Evolutionary conservation across 73 alveolate species (phyloP).

Genomic region (Blepharisma stoltei): DNA sequence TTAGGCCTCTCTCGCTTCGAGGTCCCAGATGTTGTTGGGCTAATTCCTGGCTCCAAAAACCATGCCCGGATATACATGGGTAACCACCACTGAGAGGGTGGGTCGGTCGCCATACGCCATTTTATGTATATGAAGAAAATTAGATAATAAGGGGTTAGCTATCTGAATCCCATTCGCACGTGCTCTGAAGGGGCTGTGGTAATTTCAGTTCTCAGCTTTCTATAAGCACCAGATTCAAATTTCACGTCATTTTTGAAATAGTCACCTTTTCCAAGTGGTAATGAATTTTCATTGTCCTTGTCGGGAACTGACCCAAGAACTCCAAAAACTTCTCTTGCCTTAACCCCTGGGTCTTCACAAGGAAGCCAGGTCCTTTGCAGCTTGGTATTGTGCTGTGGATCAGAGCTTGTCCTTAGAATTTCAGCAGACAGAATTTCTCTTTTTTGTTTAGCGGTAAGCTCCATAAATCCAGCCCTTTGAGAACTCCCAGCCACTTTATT

Average conservation of each 20-base stretch:
- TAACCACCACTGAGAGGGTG: too few species aligned
- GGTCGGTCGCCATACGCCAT: too few species aligned
- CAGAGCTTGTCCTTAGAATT: slow-evolving; percentile 31
- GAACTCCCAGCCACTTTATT: slow-evolving; percentile 18
- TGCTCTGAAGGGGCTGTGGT: slow-evolving; percentile 37
- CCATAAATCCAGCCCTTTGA: slow-evolving; percentile 35
- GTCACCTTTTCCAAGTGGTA: slow-evolving; percentile 63
- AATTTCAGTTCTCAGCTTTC: slow-evolving; percentile 53
- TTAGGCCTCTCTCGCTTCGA: too few species aligned
- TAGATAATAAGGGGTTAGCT: background rate
- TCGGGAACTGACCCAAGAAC: slow-evolving; percentile 34
- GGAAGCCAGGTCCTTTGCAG: slow-evolving; percentile 49
- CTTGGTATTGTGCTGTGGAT: slow-evolving; percentile 46
- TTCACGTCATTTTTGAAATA: slow-evolving; percentile 31
- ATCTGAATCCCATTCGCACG: slow-evolving; percentile 7
- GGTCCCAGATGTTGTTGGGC: too few species aligned
- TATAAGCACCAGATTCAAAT: slow-evolving; percentile 47
- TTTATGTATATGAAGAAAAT: too few species aligned
- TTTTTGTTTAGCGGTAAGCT: slow-evolving; percentile 26
- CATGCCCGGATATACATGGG: too few species aligned
- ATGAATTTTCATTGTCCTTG: slow-evolving; percentile 47
- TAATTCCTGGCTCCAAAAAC: too few species aligned
- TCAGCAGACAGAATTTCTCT: slow-evolving; percentile 34
- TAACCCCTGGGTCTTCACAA: slow-evolving; percentile 36
- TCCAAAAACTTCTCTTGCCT: slow-evolving; percentile 30